Conservation (phyloP, 2,329 filamentous ascomycete genomes). For the Verticillium dahliae region DNA sequence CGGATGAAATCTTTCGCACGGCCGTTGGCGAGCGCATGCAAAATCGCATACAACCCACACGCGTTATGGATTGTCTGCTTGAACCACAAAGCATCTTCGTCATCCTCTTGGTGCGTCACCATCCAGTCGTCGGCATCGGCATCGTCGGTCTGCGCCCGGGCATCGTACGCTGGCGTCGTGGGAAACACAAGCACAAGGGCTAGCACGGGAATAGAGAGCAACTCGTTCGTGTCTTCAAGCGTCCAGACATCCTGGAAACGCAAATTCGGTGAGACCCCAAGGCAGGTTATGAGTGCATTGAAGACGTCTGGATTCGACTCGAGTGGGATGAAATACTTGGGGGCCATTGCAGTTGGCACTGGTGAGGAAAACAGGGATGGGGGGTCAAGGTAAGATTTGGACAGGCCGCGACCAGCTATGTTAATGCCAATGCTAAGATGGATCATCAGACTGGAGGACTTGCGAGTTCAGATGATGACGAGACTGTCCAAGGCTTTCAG, state of each 20-base stretch:
- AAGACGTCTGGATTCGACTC: constrained; percentile 59
- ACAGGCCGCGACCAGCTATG: neutral
- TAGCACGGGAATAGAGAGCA: constrained; percentile 58
- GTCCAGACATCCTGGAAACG: constrained; percentile 65
- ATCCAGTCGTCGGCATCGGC: constrained; percentile 8
- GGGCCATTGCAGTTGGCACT: neutral
- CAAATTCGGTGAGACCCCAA: constrained; percentile 52
- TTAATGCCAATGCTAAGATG: neutral
- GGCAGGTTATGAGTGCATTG: constrained; percentile 54
- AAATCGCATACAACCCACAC: constrained; percentile 60
- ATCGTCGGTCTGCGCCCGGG: constrained; percentile 31
- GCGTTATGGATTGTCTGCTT: constrained; percentile 68
- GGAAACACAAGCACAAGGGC: constrained; percentile 66
- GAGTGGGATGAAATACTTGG: constrained; percentile 22
- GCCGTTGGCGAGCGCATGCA: constrained; percentile 61
- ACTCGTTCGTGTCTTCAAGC: constrained; percentile 60
- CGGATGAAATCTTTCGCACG: constrained; percentile 15
- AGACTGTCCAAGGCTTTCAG: no score
- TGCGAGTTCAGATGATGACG: no score
- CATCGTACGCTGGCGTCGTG: constrained; percentile 54
- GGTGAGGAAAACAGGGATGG: neutral
- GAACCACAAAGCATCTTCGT: constrained; percentile 65
- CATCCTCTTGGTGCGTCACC: constrained; percentile 27
- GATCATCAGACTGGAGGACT: neutral
- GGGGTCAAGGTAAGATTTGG: neutral